These are phyloP conservation scores for Populus davidiana DNA, from an alignment of 345 rosid species.

Conservation along the genomic window DNA sequence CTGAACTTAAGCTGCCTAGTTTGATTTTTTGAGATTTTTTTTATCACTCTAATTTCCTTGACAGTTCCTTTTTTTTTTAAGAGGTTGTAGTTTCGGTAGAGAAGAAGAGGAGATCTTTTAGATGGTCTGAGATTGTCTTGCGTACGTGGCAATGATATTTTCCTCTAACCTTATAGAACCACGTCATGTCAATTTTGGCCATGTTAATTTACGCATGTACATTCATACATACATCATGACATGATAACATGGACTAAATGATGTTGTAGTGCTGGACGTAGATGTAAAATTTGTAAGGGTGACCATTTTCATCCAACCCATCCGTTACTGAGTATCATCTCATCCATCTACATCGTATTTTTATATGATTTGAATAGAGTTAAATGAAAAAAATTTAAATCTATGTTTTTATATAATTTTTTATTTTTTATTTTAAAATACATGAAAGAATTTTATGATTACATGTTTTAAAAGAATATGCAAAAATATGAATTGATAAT, in stretches of 20 bases:
- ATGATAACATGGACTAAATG: background rate
- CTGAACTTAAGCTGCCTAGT: background rate
- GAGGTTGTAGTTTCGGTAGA: constrained; percentile 11
- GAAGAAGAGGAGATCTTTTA: constrained; percentile 40
- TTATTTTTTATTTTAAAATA: too few species aligned
- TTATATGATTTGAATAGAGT: too few species aligned
- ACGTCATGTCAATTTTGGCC: constrained; percentile 26
- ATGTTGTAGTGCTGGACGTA: too few species aligned
- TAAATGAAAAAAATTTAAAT: too few species aligned
- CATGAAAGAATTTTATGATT: too few species aligned
- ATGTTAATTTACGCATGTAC: background rate
- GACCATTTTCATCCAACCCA: too few species aligned
- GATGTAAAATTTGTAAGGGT: too few species aligned
- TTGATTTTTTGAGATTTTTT: background rate
- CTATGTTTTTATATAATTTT: too few species aligned
- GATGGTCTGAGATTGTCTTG: constrained; percentile 27
- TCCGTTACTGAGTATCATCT: too few species aligned
- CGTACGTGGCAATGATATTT: constrained; percentile 69
- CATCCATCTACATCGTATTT: too few species aligned
- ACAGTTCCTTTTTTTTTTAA: background rate
- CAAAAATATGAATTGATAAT: too few species aligned
- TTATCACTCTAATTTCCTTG: background rate
- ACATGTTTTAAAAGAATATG: too few species aligned
- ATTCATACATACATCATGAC: background rate
- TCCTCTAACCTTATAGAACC: constrained; percentile 44